Evolutionary conservation across 2,329 filamentous ascomycete genomes (phyloP), one percentile per base, ranked within the genome.

Genomic region (Fusarium dimerum): DNA sequence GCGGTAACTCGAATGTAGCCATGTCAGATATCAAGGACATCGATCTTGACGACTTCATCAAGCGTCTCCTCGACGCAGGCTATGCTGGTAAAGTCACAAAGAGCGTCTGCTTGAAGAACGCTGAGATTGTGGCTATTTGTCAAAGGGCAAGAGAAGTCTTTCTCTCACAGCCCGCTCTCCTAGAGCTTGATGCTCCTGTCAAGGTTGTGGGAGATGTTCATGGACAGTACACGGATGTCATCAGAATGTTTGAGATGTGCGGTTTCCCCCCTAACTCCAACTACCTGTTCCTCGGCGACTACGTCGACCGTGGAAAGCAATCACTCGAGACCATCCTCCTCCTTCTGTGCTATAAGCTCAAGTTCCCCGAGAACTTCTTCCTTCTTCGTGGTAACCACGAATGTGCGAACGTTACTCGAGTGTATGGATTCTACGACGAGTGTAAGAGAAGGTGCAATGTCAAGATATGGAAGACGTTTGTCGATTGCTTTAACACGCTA

Each of bases 131-230:
- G 43, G 92, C 93, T 54, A 93, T 99, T 59, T 99, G 94, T 71
- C 85, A 89, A 57, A 89, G 91, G 50, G 92, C 89, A 4, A 85
- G 92, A 52, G 94, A 99, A 72, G 82, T 93, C 10, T 90, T 99
- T 59, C 78, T 99, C 8, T 92, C 89, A 6, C 94, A 99, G 68
- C 94, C 94, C 5, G 92, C 94, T 2, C 79, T 99, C 20, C 76
- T 99, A 51, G 94, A 99, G 73, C 82, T 99, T 43, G 88, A 93
- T 57, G 90, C 94, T 5, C 93, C 94, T 0, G 94, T 99, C 67
- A 99, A 99, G 77, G 95, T 99, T 66, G 94, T 97, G 97, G 94
- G 94, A 77, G 94, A 97, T 78, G 97, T 99, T 66, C 94, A 97
- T 76, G 94, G 94, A 63, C 94, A 99, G 80, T 99, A 99, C 79